Percentiles rank a stretch among this genome's conserved stretches.
Evolutionary conservation across 352 stramenopile genomes (phyloP).

Genomic region (Phytopythium oedochilum): DNA sequence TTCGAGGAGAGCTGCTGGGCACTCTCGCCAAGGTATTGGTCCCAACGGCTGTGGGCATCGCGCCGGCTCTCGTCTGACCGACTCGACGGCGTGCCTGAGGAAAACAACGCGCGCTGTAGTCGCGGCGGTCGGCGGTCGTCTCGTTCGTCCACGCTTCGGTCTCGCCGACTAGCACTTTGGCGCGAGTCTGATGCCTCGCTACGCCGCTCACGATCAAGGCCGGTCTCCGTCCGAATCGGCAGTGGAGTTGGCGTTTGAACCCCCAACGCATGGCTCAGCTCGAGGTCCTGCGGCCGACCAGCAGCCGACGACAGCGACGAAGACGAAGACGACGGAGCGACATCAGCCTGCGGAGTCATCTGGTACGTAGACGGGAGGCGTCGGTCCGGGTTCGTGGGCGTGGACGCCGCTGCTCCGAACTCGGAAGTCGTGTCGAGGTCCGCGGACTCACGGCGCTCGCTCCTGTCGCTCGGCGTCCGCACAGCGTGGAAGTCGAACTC

Average conservation of each 20-base stretch:
- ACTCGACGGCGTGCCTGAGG: not conserved
- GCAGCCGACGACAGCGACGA: constrained; percentile 10
- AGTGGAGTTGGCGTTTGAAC: constrained; percentile 9
- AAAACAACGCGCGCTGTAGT: constrained; percentile 14
- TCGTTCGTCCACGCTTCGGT: not conserved
- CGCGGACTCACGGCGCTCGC: constrained; percentile 7
- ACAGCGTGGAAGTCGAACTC: not conserved
- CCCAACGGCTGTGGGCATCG: constrained; percentile 2
- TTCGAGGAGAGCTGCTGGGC: constrained; percentile 7
- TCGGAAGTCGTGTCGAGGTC: constrained; percentile 3
- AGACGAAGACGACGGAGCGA: constrained; percentile 21
- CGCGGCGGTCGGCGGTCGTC: not conserved
- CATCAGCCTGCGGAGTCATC: constrained; percentile 10
- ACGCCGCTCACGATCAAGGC: not conserved
- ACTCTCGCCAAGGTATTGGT: constrained; percentile 5
- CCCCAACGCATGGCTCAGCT: constrained; percentile 55
- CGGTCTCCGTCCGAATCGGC: not conserved
- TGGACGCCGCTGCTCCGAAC: constrained; percentile 1
- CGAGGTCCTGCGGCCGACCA: constrained; percentile 32
- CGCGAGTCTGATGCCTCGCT: not conserved
- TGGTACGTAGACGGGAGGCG: constrained; percentile 8
- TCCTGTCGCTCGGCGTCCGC: not conserved
- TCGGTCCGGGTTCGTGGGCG: not conserved
- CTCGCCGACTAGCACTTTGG: not conserved
- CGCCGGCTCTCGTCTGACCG: not conserved